A percentile compares a stretch with the other conserved stretches of the same genome.
phyloP scores from a whole-genome alignment of 257 asterid genomes.

The Anisodus acutangulus region DNA sequence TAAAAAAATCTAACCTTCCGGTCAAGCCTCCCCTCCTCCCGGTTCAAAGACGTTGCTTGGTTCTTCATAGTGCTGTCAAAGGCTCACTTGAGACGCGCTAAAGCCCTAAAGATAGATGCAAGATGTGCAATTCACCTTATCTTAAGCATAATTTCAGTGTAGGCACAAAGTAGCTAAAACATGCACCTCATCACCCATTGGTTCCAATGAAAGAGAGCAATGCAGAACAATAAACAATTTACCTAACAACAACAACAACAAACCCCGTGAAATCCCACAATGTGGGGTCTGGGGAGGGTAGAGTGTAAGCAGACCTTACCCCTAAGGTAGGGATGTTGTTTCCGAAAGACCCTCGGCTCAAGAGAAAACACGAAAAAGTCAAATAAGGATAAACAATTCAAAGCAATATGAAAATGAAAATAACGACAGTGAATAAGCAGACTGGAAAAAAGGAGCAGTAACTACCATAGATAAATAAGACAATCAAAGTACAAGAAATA shows the following conservation, averaged over 20 bases:
- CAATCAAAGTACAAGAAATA: too few relatives aligned
- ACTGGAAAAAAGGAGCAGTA: too few relatives aligned
- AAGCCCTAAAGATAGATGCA: neutral
- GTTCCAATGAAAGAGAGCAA: neutral
- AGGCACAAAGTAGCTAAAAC: slow-evolving; percentile 2
- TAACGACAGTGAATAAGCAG: too few relatives aligned
- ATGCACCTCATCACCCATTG: neutral
- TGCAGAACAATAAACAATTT: neutral
- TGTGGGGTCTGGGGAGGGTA: too few relatives aligned
- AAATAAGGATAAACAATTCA: too few relatives aligned
- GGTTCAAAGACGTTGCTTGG: neutral
- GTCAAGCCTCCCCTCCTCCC: neutral
- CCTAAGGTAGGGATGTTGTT: too few relatives aligned
- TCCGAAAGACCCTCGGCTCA: too few relatives aligned
- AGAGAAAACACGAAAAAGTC: too few relatives aligned
- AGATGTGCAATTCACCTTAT: neutral
- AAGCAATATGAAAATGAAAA: too few relatives aligned
- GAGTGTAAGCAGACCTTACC: too few relatives aligned
- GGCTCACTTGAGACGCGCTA: neutral
- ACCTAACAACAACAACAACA: neutral
- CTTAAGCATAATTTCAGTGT: neutral
- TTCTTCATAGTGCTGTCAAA: neutral
- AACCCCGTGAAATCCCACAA: too few relatives aligned
- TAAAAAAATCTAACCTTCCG: neutral
- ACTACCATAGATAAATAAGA: too few relatives aligned